These are phyloP conservation scores for Fonsecaea nubica DNA, from an alignment of 2,329 filamentous ascomycete genomes.

Conservation along the genomic window DNA sequence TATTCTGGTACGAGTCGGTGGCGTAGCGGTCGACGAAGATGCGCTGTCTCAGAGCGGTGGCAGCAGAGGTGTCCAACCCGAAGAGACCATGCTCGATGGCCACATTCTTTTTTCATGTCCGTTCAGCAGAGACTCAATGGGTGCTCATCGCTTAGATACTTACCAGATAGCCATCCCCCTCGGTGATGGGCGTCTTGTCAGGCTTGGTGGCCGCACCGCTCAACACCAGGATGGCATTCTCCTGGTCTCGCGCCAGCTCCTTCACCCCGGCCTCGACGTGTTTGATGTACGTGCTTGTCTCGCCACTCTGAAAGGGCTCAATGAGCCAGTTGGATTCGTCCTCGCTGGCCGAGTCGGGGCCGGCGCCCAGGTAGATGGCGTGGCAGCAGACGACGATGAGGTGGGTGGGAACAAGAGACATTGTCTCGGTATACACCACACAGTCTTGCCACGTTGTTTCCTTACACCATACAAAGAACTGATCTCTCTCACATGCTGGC, in stretches of 20 bases:
- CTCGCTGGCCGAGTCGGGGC: background rate
- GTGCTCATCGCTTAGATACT: background rate
- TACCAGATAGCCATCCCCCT: conserved; percentile 35
- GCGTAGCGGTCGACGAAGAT: conserved; percentile 72
- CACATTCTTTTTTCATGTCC: conserved; percentile 15
- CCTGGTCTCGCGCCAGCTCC: conserved; percentile 54
- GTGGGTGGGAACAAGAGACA: conserved; percentile 50
- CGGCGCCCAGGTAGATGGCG: conserved; percentile 73
- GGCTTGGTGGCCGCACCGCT: conserved; percentile 65
- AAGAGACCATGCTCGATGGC: conserved; percentile 32
- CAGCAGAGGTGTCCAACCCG: conserved; percentile 23
- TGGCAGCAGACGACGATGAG: conserved; percentile 85
- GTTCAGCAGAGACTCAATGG: background rate
- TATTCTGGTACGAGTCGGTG: conserved; percentile 84
- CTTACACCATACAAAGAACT: no score
- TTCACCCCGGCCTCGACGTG: conserved; percentile 72
- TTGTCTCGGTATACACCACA: no score
- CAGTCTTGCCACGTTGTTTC: no score
- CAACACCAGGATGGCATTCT: conserved; percentile 66
- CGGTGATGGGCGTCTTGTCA: conserved; percentile 19
- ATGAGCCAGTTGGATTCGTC: conserved; percentile 63
- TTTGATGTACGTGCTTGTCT: conserved; percentile 78
- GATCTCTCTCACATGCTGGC: background rate
- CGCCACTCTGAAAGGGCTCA: conserved; percentile 76
- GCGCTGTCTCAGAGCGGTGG: no score